These are phyloP conservation scores for Porodaedalea pini DNA, from an alignment of 1,284 basidiomycete genomes.

Conservation along the genomic window DNA sequence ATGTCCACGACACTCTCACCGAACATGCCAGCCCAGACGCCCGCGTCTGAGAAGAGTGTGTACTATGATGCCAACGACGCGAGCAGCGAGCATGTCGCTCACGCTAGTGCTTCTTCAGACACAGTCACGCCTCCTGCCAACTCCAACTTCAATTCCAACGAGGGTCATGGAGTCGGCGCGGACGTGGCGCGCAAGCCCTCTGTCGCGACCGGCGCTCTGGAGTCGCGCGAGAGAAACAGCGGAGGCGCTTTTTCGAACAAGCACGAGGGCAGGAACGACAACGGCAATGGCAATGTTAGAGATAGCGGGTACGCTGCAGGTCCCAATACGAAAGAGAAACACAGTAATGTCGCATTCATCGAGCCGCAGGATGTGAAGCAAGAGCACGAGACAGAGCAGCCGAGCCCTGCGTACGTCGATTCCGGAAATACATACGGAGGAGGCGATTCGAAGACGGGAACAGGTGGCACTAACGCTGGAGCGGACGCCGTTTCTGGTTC, in stretches of 20 bases:
- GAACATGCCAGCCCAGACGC: neutral
- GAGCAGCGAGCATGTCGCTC: conserved; percentile 10
- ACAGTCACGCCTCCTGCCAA: neutral
- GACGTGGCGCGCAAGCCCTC: conserved; percentile 16
- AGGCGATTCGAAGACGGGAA: neutral
- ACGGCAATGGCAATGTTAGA: neutral
- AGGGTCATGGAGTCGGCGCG: neutral
- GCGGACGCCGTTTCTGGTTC: neutral
- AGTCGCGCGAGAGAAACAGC: neutral
- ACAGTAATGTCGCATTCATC: neutral
- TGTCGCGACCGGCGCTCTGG: conserved; percentile 11
- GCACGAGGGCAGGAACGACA: neutral
- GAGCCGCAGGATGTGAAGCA: neutral
- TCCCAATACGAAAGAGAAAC: conserved; percentile 3
- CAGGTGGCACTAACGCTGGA: neutral
- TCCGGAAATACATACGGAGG: neutral
- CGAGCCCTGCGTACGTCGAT: conserved; percentile 2
- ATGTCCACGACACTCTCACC: conserved; percentile 8
- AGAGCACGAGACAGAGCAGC: neutral
- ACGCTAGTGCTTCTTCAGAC: conserved; percentile 1
- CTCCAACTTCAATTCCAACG: neutral
- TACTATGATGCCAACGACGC: conserved; percentile 18
- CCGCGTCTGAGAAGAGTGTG: conserved; percentile 19
- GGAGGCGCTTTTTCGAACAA: conserved; percentile 11
- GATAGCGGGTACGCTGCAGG: conserved; percentile 10